These are phyloP conservation scores for Hansenula sp. DNA, from an alignment of 1,139 yeast species.

Conservation along the genomic window DNA sequence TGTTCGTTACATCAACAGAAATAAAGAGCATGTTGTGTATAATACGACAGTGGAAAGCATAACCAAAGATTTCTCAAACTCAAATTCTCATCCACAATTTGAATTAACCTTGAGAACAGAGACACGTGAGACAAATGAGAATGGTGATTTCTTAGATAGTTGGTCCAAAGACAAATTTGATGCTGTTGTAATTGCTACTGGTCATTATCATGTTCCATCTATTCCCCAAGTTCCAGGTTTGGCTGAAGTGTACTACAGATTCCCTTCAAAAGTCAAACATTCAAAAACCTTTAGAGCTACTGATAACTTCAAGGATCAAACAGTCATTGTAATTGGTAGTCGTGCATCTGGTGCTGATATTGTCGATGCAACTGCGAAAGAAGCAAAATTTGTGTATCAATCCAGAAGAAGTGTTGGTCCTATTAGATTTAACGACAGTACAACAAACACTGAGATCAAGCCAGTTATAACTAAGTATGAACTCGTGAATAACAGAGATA, in stretches of 20 bases:
- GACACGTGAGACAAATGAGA: conserved; percentile 15
- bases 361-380: conserved; percentile 18
- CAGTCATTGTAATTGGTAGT: conserved; percentile 38
- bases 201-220: conserved; percentile 50
- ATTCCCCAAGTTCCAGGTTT: conserved; percentile 43
- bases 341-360: conserved; percentile 43
- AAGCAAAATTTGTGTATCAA: conserved; percentile 22
- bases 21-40: conserved; percentile 26
- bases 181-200: conserved; percentile 48
- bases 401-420: conserved; percentile 14
- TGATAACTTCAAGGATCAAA: conserved; percentile 27
- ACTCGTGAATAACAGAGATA: conserved; percentile 6
- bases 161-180: conserved; percentile 44
- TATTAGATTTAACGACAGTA: conserved; percentile 5
- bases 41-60: conserved; percentile 38
- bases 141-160: conserved; percentile 22
- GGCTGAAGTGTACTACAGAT: conserved; percentile 26
- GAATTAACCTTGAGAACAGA: conserved; percentile 30
- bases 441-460: conserved; percentile 11
- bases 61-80: conserved; percentile 14
- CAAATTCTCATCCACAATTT: conserved; percentile 26
- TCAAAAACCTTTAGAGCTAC: conserved; percentile 34
- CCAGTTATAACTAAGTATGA: conserved; percentile 16
- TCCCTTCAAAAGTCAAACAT: conserved; percentile 31
- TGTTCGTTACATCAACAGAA: conserved; percentile 29